A percentile compares a stretch with the other conserved stretches of the same genome.
Conservation (phyloP, 2,329 filamentous ascomycete genomes). For the Cytospora piceae region DNA sequence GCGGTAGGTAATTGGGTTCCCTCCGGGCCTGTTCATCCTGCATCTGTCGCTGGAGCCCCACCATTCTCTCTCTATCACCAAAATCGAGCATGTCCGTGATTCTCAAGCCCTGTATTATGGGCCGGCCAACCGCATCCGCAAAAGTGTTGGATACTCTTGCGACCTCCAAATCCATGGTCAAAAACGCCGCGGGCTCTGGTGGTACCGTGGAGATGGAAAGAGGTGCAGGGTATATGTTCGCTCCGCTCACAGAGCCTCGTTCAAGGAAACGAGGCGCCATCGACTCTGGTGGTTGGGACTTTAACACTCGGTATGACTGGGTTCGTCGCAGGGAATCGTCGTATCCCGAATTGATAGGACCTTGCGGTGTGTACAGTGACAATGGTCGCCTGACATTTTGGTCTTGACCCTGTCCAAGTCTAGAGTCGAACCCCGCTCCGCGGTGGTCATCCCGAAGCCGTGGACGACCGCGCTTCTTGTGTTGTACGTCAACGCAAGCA, state of each 20-base stretch:
- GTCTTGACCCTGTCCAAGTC: conserved; percentile 50
- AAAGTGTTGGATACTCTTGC: conserved; percentile 61
- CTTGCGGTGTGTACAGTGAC: conserved; percentile 54
- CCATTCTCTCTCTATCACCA: conserved; percentile 57
- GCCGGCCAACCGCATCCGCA: conserved; percentile 56
- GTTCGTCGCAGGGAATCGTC: conserved; percentile 51
- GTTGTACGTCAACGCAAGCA: conserved; percentile 79
- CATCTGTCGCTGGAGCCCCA: conserved; percentile 54
- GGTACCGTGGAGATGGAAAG: conserved; percentile 46
- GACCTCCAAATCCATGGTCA: conserved; percentile 63
- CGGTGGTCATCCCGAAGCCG: conserved; percentile 71
- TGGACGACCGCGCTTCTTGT: conserved; percentile 82
- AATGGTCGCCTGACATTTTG: conserved; percentile 52
- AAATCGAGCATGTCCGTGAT: conserved; percentile 58
- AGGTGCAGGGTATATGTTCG: conserved; percentile 52
- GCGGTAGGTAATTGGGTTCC: conserved; percentile 66
- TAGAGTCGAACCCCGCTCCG: conserved; percentile 60
- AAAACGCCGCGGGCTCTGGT: conserved; percentile 59
- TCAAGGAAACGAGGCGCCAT: conserved; percentile 55
- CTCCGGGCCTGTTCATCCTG: conserved; percentile 61
- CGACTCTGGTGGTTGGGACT: conserved; percentile 56
- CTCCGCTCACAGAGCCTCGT: conserved; percentile 52
- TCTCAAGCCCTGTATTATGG: conserved; percentile 51
- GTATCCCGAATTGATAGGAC: conserved; percentile 48
- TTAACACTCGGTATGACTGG: conserved; percentile 57